Conservation (phyloP, 345 rosid species). For the Eutrema yunnanense region DNA sequence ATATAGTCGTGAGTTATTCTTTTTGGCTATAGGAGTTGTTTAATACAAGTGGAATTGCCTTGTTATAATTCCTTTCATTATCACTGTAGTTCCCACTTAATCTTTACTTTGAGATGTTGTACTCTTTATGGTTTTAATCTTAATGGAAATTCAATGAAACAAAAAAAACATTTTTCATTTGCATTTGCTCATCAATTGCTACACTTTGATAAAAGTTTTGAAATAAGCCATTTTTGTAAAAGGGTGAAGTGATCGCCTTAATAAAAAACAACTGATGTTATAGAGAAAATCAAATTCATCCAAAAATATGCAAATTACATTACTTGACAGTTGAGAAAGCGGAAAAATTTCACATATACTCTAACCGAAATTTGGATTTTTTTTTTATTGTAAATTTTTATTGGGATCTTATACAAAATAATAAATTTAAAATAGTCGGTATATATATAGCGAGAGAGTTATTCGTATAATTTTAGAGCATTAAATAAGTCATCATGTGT, state of each 20-base stretch:
- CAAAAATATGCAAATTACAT: neutral
- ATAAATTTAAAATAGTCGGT: neutral
- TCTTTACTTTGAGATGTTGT: no score
- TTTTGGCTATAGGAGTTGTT: no score
- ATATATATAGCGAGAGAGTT: neutral
- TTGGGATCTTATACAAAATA: neutral
- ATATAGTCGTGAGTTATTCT: no score
- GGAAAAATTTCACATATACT: neutral
- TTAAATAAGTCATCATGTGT: conserved; percentile 12
- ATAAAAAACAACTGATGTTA: neutral
- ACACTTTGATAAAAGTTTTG: neutral
- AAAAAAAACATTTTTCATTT: no score
- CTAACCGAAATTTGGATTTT: neutral
- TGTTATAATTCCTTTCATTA: no score
- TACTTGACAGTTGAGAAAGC: neutral
- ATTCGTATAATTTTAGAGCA: neutral
- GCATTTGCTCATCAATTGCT: no score
- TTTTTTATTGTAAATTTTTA: neutral
- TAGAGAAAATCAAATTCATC: neutral
- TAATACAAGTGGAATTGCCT: no score
- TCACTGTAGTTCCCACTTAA: no score
- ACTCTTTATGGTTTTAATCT: no score
- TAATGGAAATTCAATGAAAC: no score
- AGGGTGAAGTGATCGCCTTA: neutral
- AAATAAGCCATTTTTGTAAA: neutral